Evolutionary conservation across 2,329 filamentous ascomycete genomes (phyloP).

Genomic region (Lizonia empirigonia): DNA sequence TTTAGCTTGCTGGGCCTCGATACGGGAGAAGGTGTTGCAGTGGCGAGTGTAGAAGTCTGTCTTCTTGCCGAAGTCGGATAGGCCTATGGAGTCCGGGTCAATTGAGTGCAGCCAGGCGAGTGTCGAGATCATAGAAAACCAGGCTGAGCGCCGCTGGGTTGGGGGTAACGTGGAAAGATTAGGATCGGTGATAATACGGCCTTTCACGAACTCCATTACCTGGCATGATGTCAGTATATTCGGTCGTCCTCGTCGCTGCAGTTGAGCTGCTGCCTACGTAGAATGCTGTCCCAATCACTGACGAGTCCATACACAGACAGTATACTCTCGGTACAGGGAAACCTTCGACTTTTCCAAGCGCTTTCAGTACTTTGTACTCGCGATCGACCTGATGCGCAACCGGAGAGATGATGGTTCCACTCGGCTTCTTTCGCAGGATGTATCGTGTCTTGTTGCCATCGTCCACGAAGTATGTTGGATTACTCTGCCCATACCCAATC

Average conservation of each 20-base stretch:
- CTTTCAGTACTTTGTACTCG: slow-evolving; percentile 87
- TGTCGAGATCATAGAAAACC: slow-evolving; percentile 68
- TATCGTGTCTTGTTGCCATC: slow-evolving; percentile 68
- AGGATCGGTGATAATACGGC: slow-evolving; percentile 89
- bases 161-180: slow-evolving; percentile 71
- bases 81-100: slow-evolving; percentile 66
- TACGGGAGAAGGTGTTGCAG: slow-evolving; percentile 77
- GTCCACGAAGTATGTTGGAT: slow-evolving; percentile 91
- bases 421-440: slow-evolving; percentile 95
- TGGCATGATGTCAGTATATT: slow-evolving; percentile 8
- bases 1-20: slow-evolving; percentile 77
- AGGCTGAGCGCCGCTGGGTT: slow-evolving; percentile 61
- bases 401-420: slow-evolving; percentile 86
- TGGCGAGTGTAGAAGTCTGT: slow-evolving; percentile 84
- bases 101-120: slow-evolving; percentile 84
- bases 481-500: slow-evolving; percentile 97
- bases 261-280: slow-evolving; percentile 56
- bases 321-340: slow-evolving; percentile 85
- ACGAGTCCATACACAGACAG: slow-evolving; percentile 80
- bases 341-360: slow-evolving; percentile 71
- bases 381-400: slow-evolving; percentile 95
- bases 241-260: not conserved
- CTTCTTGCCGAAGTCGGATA: slow-evolving; percentile 73
- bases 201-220: slow-evolving; percentile 92
- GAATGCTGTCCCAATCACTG: slow-evolving; percentile 84